These are phyloP conservation scores for Tubosaeta sp. DNA, from an alignment of 768 basidiomycete species.

Conservation along the genomic window DNA sequence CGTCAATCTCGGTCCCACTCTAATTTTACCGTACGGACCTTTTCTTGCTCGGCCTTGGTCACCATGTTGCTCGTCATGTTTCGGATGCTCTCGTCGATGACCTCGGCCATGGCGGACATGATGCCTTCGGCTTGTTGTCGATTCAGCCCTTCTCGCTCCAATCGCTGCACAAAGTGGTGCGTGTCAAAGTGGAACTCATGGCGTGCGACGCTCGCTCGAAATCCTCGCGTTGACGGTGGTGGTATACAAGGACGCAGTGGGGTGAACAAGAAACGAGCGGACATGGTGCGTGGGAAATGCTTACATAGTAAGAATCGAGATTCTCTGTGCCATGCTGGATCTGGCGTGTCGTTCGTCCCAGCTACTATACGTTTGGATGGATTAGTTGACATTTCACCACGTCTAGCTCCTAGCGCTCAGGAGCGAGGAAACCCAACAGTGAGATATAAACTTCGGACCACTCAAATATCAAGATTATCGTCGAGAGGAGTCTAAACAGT, in stretches of 20 bases:
- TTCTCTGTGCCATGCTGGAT: too few relatives aligned
- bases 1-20: slow-evolving; percentile 2
- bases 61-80: slow-evolving; percentile 98
- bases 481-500: slow-evolving; percentile 50
- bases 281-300: slow-evolving; percentile 24
- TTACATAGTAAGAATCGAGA: too few relatives aligned
- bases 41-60: slow-evolving; percentile 93
- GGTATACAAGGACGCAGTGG: neutral
- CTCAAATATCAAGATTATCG: slow-evolving; percentile 72
- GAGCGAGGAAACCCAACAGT: slow-evolving; percentile 67
- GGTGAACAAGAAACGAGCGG: too few relatives aligned
- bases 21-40: slow-evolving; percentile 69
- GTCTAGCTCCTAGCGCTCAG: too few relatives aligned
- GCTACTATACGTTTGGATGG: too few relatives aligned
- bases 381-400: too few relatives aligned
- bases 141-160: slow-evolving; percentile 86
- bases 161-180: slow-evolving; percentile 87
- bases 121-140: slow-evolving; percentile 93
- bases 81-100: slow-evolving; percentile 93
- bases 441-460: slow-evolving; percentile 56
- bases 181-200: slow-evolving; percentile 88
- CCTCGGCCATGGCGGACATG: slow-evolving; percentile 95
- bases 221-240: slow-evolving; percentile 11
- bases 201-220: slow-evolving; percentile 28
- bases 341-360: too few relatives aligned